Base-by-base conservation (phyloP, 2,329 filamentous ascomycete species). In the Dryadomyces quercivorus region DNA sequence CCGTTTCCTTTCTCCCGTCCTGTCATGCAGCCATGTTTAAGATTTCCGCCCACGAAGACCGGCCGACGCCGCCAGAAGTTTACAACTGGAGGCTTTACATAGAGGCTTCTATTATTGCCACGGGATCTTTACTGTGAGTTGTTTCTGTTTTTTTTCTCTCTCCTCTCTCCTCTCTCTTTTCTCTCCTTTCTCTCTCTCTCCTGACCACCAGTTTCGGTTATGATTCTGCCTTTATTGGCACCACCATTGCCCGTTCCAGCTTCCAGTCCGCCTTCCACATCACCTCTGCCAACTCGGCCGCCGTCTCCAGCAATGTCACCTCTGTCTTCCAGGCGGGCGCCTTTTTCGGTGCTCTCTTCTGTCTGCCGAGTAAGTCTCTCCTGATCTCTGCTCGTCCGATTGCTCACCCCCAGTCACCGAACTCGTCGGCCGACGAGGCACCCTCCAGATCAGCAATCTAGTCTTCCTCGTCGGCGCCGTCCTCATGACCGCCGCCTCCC, bases 1-100 rank as follows among this genome's bases (percentile, higher is more conserved):
- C 26, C 26, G 26, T 31, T 31, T 31, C 26, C 26, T 31, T 31
- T 31, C 26, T 31, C 26, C 26, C 26, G 26, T 31, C 8, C 26
- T 31, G 4, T 31, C 26, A 31, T 31, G 26, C 26, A 31, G 8
- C 26, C 26, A 31, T 31, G 26, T 31, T 31, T 8, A 31, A 31
- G 26, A 31, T 31, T 31, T 31, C 26, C 8, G 16, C 47, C n/a
- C 9, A 50, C 16, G 76, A 79, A 62, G 76, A 80, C 63, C 69
- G 76, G 59, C 76, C 76, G 26, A 80, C 75, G 58, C 77, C 76
- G 20, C 69, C 71, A 56, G 74, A 77, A 64, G 76, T 79, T 58
- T 77, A 77, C 64, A 78, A 77, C 58, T 74, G 71, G 71, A 68
- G 71, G 3, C 64, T 78, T 21, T 78, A 78, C 59, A 66, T 64